Base-by-base conservation (phyloP, 2,329 filamentous ascomycete species). In the Exophiala mesophila region DNA sequence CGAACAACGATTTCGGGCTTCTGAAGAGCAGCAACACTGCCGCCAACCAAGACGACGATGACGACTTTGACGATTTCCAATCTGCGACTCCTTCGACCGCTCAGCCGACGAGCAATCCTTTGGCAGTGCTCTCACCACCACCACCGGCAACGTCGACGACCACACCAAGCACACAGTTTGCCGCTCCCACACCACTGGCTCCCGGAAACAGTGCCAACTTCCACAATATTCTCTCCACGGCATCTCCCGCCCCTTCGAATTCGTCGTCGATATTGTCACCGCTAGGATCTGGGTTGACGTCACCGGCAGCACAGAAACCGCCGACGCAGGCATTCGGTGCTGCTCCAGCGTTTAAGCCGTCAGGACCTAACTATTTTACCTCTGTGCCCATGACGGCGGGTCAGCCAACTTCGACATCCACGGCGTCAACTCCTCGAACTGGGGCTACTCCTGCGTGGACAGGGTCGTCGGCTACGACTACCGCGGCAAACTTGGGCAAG, bases 31-130 rank as follows among this genome's bases (percentile, higher is more conserved):
- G 37, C 20, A 37, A 76, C 7, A 69, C 67, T 34, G 26, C 62
- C 12, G 65, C 66, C 20, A 26, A 26, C 23, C 70, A 71, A 30
- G 80, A 78, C 38, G 83, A 86, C 49, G 90, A 96, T 52, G 89
- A 95, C 55, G 92, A 96, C 51, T 97, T 97, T 59, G 92, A 97
- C 60, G 92, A 98, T 60, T 97, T 97, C 73, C 88, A 95, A 64
- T 94, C 88, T 15, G 90, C 90, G 10, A 78, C 83, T 3, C 69
- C 78, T 18, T 59, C 71, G 10, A 64, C 60, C 32, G 52, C 57
- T 38, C 55, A 59, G n/a, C 49, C 60, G 18, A 55, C 61, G 15
- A 47, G 62, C 5, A 59, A 62, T 16, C 57, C 65, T 17, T 59
- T 61, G 21, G 63, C 69, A 40, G 54, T 58, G 10, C 63, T 71